phyloP scores from a whole-genome alignment of 1,139 yeast species.

The Blastobotrys petasosporus region DNA sequence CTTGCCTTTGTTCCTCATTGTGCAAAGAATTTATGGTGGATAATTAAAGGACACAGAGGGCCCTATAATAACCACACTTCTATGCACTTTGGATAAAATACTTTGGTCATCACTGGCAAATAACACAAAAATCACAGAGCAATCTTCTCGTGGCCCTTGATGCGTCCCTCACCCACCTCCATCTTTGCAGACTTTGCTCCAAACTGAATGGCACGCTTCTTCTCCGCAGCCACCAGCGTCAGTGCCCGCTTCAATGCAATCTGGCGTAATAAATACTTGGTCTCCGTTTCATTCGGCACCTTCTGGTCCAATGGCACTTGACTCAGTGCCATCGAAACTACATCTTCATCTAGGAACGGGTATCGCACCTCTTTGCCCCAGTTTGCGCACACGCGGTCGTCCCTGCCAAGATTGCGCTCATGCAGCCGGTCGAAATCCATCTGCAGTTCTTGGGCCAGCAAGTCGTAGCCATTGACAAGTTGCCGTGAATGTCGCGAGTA shows the following conservation, averaged over 20 bases:
- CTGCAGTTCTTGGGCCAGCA: constrained; percentile 50
- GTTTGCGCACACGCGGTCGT: constrained; percentile 74
- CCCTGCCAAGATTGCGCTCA: constrained; percentile 78
- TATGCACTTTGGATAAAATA: no score
- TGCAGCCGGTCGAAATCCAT: constrained; percentile 70
- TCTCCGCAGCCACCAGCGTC: constrained; percentile 57
- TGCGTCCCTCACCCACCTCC: constrained; percentile 64
- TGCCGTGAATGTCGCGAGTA: constrained; percentile 66
- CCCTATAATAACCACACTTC: neutral
- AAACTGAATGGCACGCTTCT: constrained; percentile 94
- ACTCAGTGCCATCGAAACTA: constrained; percentile 46
- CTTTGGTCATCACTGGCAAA: neutral
- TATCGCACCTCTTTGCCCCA: constrained; percentile 92
- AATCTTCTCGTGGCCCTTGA: constrained; percentile 52
- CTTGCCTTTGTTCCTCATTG: constrained; percentile 22
- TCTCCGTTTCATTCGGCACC: constrained; percentile 32
- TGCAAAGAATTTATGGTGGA: constrained; percentile 4
- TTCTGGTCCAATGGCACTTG: constrained; percentile 34
- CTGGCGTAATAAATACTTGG: constrained; percentile 61
- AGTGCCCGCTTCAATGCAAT: constrained; percentile 50
- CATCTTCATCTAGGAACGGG: constrained; percentile 69
- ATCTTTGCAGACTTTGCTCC: constrained; percentile 94
- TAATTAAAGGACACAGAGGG: neutral
- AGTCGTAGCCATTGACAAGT: constrained; percentile 24
- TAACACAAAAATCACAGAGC: neutral